Evolutionary conservation across 2,329 filamentous ascomycete species (phyloP), one percentile per base, ranked within the genome.

Genomic region (Daldinia sp.): DNA sequence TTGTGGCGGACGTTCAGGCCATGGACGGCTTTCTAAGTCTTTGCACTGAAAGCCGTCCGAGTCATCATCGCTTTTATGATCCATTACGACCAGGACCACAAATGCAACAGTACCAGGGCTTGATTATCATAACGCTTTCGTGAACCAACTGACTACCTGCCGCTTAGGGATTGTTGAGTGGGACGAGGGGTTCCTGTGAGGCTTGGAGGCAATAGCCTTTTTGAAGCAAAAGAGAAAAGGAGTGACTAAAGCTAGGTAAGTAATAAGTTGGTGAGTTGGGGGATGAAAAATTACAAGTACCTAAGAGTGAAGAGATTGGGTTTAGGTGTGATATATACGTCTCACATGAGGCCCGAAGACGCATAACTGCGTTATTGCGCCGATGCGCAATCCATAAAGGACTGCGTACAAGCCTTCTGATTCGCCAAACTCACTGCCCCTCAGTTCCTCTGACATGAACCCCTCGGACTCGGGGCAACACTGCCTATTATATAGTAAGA

Each of bases 321-420:
- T 13, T 55, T 10, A 18, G 35, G 33, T 41, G 15, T 20, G 59
- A 53, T 37, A 35, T 53, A 35, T 54, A 54, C 33, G 10, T 23
- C 30, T 23, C 33, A 9, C 9, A 37, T 54, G 33, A 54, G 51
- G 51, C 51, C 51, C 20, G 13, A 20, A 59, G 48, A 59, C 51
- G 26, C 62, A 51, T 62, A 23, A 20, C 23, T 59, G 66, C 62
- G 62, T 15, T 58, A 55, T 58, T 60, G 55, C 67, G 63, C 67
- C 53, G 44, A 48, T 55, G 63, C 67, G 66, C 62, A 65, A 65
- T 69, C 54, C 62, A 41, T 23, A 39, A 30, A 26, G 28, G 10
- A 15, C 35, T 26, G 54, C 54, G 18, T 50, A 53, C 57, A 23
- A n/a, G 41, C 30, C 7, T 20, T 42, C 30, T 56, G 41, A 54